Percentiles rank a stretch among this genome's conserved stretches.
These are phyloP conservation scores for Corylus heterophylla DNA, from an alignment of 306 rosid genomes.

Conservation along the genomic window DNA sequence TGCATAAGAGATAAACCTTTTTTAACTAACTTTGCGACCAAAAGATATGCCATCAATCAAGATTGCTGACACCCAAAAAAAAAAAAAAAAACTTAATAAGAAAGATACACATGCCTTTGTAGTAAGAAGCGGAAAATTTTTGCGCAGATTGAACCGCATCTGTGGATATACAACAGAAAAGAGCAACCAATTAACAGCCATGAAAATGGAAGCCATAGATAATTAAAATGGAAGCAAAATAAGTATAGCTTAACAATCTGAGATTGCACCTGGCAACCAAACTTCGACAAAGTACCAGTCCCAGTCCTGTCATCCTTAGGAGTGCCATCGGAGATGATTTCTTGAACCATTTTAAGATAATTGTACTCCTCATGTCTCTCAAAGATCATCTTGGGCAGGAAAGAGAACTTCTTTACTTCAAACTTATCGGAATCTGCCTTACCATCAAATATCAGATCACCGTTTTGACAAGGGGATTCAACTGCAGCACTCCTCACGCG, in stretches of 20 bases:
- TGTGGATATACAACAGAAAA: slow-evolving; percentile 33
- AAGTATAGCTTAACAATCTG: slow-evolving; percentile 19
- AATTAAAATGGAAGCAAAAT: slow-evolving; percentile 20
- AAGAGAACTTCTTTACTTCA: slow-evolving; percentile 72
- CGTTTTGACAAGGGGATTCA: slow-evolving; percentile 46
- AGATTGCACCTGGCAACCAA: slow-evolving; percentile 84
- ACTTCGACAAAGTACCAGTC: slow-evolving; percentile 90
- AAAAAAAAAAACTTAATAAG: slow-evolving; percentile 16
- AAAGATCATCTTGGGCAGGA: slow-evolving; percentile 80
- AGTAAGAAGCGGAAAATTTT: slow-evolving; percentile 85
- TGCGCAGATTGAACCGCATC: slow-evolving; percentile 93
- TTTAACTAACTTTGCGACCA: slow-evolving; percentile 2
- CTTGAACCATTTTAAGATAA: slow-evolving; percentile 78
- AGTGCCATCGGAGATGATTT: slow-evolving; percentile 76
- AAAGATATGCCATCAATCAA: slow-evolving; percentile 11
- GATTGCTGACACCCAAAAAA: slow-evolving; percentile 14
- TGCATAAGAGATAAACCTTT: slow-evolving; percentile 18
- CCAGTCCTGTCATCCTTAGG: slow-evolving; percentile 92
- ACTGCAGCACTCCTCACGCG: slow-evolving; percentile 68
- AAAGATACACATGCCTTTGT: slow-evolving; percentile 67
- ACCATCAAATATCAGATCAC: slow-evolving; percentile 38
- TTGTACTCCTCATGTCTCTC: slow-evolving; percentile 83
- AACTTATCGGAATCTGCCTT: slow-evolving; percentile 42
- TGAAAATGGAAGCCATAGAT: neutral
- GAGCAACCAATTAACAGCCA: slow-evolving; percentile 17